Conservation (phyloP, 306 rosid genomes). For the Lablab purpureus region DNA sequence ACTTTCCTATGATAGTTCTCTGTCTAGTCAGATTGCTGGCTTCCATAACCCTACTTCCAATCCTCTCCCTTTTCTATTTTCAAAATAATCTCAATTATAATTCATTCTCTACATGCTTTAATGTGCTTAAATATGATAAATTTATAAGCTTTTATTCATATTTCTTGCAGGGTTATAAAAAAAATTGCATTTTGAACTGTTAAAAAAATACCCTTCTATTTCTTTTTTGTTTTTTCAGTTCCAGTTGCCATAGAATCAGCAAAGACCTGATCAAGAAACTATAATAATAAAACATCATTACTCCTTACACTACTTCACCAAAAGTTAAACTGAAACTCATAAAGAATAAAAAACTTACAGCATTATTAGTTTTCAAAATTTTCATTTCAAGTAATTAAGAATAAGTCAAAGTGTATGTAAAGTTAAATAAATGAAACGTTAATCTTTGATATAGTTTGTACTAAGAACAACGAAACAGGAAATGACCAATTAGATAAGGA, state of each 20-base stretch:
- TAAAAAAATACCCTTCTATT: neutral
- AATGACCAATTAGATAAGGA: neutral
- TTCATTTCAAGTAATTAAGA: neutral
- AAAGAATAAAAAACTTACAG: neutral
- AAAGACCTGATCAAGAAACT: neutral
- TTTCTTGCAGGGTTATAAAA: too few relatives aligned
- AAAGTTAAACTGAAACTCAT: neutral
- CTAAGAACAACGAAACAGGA: neutral
- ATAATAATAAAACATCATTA: neutral
- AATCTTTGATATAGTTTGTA: neutral
- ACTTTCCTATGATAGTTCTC: conserved; percentile 44
- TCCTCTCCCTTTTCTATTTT: too few relatives aligned
- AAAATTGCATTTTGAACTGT: neutral
- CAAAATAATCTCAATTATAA: too few relatives aligned
- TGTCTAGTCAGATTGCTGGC: neutral
- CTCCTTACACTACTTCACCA: neutral
- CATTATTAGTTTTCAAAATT: neutral
- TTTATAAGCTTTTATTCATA: too few relatives aligned
- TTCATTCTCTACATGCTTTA: too few relatives aligned
- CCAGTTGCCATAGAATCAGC: too few relatives aligned
- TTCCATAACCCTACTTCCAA: neutral
- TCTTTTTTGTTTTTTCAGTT: neutral
- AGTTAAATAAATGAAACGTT: neutral
- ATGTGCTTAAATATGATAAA: too few relatives aligned
- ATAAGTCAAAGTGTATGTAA: neutral